Evolutionary conservation across 345 rosid species (phyloP), one percentile per base, ranked within the genome.

Genomic region (Pelargonium nanum): DNA sequence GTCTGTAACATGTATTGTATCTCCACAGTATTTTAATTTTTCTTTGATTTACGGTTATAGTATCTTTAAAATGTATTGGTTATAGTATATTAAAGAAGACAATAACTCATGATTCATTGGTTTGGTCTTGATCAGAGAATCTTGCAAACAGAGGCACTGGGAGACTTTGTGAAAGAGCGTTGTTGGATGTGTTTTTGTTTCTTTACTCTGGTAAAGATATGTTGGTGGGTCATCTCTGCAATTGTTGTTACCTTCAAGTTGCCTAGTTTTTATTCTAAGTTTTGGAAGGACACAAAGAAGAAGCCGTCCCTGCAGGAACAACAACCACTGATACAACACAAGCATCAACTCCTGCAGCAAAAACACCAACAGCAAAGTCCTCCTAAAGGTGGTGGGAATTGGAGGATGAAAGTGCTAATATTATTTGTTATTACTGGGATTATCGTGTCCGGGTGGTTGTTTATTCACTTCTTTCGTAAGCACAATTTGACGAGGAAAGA

Each of bases 391-490:
- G 81, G 82, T 26, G 89, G 91, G 59, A 89, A 68, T 32, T 84
- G 97, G 97, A 84, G 84, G 73, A 93, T 76, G 81, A 76, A 70
- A 40, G 57, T 84, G 32, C 84, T 87, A 34, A 62, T 80, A 52
- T 44, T 83, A 17, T 75, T 83, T 71, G 64, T 89, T 19, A 1
- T 84, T 22, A 12, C 40, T 5, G 97, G 99, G 56, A 69, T 83
- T 58, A 60, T 74, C 45, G 12, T 26, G 1, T 87, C 99, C 19
- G 4, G 81, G 59, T 84, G 83, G 88, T 74, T 84, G 75, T 85
- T 77, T 62, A 81, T 81, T 84, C 68, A 77, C 70, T 68, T 81
- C 53, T 65, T 63, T 73, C 56, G 24, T 26, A 65, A 77, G 58
- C 68, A 54, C 19, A 53, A 58, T 26, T 21, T 71, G 67, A 72